These are phyloP conservation scores for Penicillium macrosclerotiorum DNA, from an alignment of 495 filamentous ascomycete species.

Conservation along the genomic window DNA sequence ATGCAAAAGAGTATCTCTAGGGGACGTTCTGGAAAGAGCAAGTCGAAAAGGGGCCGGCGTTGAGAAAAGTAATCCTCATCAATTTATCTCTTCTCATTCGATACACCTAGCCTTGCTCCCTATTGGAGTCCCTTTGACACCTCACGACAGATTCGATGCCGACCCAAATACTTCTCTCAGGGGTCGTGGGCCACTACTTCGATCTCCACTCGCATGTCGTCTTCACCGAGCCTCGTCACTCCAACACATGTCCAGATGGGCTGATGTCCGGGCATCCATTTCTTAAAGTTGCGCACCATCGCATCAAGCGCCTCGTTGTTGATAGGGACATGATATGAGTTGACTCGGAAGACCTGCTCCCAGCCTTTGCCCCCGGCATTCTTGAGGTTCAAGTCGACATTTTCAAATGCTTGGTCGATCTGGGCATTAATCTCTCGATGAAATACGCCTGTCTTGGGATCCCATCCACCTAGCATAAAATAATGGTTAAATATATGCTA, in stretches of 20 bases:
- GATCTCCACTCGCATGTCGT: slow-evolving; percentile 55
- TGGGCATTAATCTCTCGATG: slow-evolving; percentile 41
- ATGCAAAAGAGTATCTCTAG: slow-evolving; percentile 50
- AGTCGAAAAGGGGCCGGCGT: slow-evolving; percentile 6
- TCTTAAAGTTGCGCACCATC: slow-evolving; percentile 46
- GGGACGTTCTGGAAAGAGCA: slow-evolving; percentile 38
- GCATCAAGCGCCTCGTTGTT: slow-evolving; percentile 37
- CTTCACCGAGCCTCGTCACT: slow-evolving; percentile 39
- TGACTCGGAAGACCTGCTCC: slow-evolving; percentile 53
- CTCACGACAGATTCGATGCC: no score
- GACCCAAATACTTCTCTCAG: background rate
- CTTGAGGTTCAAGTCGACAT: slow-evolving; percentile 47
- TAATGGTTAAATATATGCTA: background rate
- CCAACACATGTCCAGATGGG: slow-evolving; percentile 52
- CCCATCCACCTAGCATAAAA: slow-evolving; percentile 47
- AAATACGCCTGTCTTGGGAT: slow-evolving; percentile 37
- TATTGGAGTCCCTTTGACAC: no score
- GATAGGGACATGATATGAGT: slow-evolving; percentile 45
- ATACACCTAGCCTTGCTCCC: no score
- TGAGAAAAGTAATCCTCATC: background rate
- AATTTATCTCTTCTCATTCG: no score
- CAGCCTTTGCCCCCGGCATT: slow-evolving; percentile 56
- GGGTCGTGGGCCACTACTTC: slow-evolving; percentile 50
- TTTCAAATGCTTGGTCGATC: slow-evolving; percentile 54
- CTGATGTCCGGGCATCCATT: slow-evolving; percentile 49